These are phyloP conservation scores for Lyophyllum shimeji DNA, from an alignment of 768 basidiomycete genomes.

Conservation along the genomic window DNA sequence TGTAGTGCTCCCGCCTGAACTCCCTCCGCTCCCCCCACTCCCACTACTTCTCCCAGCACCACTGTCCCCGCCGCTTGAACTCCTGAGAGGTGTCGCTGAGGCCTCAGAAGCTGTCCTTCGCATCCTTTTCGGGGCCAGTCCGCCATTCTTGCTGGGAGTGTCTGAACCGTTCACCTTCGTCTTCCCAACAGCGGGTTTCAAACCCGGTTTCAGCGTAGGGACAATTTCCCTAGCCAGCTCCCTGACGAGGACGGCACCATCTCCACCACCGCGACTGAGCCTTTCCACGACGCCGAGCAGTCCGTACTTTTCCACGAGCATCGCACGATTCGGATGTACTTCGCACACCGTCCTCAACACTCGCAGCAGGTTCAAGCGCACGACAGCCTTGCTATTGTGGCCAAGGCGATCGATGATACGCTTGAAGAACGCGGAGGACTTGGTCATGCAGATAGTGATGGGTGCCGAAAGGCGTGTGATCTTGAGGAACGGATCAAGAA, in stretches of 20 bases:
- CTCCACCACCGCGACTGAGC: constrained; percentile 69
- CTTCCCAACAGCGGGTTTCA: constrained; percentile 50
- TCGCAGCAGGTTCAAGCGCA: constrained; percentile 86
- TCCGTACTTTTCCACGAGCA: constrained; percentile 81
- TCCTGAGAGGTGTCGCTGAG: constrained; percentile 31
- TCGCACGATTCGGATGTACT: constrained; percentile 80
- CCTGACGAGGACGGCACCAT: constrained; percentile 88
- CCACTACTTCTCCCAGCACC: constrained; percentile 2
- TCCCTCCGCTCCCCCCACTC: constrained; percentile 5
- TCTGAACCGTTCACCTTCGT: constrained; percentile 19
- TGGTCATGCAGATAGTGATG: constrained; percentile 76
- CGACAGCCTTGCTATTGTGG: constrained; percentile 76
- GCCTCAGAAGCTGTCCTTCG: constrained; percentile 74
- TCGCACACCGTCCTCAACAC: constrained; percentile 87
- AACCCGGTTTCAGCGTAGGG: constrained; percentile 70
- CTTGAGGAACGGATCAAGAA: constrained; percentile 92
- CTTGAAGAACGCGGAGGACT: constrained; percentile 78
- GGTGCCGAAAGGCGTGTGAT: constrained; percentile 78
- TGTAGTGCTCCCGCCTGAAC: constrained; percentile 8
- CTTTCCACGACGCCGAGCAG: constrained; percentile 78
- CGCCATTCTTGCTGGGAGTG: constrained; percentile 22
- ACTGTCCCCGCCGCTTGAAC: constrained; percentile 17
- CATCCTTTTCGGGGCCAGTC: constrained; percentile 54
- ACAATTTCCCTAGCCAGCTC: constrained; percentile 87
- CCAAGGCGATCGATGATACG: constrained; percentile 81